A percentile compares a stretch with the other conserved stretches of the same genome.
Conservation (phyloP, 108 stramenopile species). For the Cyclotella sp. region DNA sequence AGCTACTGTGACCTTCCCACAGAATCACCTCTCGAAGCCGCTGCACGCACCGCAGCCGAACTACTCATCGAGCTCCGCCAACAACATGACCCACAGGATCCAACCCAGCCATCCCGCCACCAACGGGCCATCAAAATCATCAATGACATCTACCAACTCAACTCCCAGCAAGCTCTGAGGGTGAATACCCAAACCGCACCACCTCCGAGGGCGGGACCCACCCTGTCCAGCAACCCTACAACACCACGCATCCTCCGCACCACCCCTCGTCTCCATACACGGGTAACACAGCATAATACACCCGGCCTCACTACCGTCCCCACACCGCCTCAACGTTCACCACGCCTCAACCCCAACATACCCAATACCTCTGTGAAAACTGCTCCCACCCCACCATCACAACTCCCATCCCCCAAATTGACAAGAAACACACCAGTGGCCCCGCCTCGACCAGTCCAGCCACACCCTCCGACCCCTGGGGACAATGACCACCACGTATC, state of each 20-base stretch:
- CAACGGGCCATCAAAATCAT: neutral
- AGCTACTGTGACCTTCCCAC: conserved; percentile 2
- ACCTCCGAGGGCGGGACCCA: neutral
- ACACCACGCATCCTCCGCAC: neutral
- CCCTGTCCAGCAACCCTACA: neutral
- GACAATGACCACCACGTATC: no score
- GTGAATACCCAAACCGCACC: neutral
- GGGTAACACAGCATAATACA: neutral
- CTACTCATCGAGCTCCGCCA: neutral
- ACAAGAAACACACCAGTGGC: no score
- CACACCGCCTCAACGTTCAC: neutral
- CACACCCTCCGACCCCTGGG: no score
- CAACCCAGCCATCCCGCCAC: neutral
- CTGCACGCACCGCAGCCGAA: neutral
- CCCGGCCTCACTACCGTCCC: neutral
- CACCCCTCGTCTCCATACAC: neutral
- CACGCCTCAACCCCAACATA: neutral
- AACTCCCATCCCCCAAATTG: neutral
- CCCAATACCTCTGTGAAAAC: neutral
- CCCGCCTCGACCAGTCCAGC: no score
- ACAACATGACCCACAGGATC: neutral
- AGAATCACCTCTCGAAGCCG: conserved; percentile 1
- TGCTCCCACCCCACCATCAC: neutral
- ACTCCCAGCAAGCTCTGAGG: neutral
- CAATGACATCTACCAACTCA: neutral